These are phyloP conservation scores for Mortierella sp. DNA, from an alignment of 371 early-diverging fungal species.

Conservation along the genomic window DNA sequence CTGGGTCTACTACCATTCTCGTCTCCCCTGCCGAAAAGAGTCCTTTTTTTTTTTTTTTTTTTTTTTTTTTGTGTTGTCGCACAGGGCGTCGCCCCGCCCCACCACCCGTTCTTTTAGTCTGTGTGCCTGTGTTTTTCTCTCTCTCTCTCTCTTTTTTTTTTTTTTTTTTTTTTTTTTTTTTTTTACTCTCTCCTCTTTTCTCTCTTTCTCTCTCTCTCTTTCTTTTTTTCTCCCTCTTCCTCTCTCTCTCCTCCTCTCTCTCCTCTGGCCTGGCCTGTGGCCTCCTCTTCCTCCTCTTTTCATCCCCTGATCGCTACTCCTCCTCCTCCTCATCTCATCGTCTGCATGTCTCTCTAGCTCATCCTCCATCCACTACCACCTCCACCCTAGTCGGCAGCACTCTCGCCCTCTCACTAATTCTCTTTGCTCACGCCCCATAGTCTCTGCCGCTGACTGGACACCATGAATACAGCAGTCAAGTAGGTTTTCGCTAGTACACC, in stretches of 20 bases:
- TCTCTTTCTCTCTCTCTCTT: slow-evolving; percentile 6
- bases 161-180: neutral
- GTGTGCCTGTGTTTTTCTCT: neutral
- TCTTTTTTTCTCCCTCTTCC: slow-evolving; percentile 10
- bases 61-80: neutral
- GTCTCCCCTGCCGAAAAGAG: neutral
- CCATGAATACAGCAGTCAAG: slow-evolving; percentile 54
- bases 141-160: neutral
- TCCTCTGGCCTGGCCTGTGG: neutral
- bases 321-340: slow-evolving; percentile 12
- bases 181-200: slow-evolving; percentile 6
- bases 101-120: neutral
- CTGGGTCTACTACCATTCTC: neutral
- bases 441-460: neutral
- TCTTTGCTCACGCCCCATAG: neutral
- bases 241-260: slow-evolving; percentile 18
- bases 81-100: no score
- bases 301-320: neutral
- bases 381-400: neutral
- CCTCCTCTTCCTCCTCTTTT: slow-evolving; percentile 1
- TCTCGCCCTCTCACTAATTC: neutral
- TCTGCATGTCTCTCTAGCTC: neutral
- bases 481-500: slow-evolving; percentile 15
- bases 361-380: slow-evolving; percentile 3
- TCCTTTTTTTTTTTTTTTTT: slow-evolving; percentile 3